Evolutionary conservation across 2,329 filamentous ascomycete species (phyloP), one percentile per base, ranked within the genome.

Genomic region (Fusarium redolens): DNA sequence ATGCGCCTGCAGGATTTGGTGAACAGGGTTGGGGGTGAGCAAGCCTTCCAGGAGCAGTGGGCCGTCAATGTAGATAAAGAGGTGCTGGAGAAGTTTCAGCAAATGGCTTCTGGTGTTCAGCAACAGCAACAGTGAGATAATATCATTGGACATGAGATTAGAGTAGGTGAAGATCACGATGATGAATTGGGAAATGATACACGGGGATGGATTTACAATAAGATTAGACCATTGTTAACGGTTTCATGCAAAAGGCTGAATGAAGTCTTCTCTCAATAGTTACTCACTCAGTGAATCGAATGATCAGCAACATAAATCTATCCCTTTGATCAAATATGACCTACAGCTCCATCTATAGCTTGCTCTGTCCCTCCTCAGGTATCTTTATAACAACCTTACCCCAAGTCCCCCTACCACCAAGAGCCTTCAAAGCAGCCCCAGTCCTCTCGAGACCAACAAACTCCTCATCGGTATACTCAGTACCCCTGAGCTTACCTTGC

Each of bases 311-410:
- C 28, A 20, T 45, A 1, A 5, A 37, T 43, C 4, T 30, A 13
- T 60, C 11, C 15, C 18, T 33, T 7, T 0, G 4, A 40, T 17
- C 0, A 5, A 22, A 22, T 22, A 22, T 22, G 22, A 22, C 22
- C 22, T 22, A 22, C 22, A 22, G 3, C 22, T 22, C 22, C 22
- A 22, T 65, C 38, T 77, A 91, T 79, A 91, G 75, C 81, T 88
- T 90, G 76, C 86, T 89, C 71, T 86, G 85, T 11, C 85, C 87
- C 48, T 90, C 86, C 75, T 95, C 93, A 3, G 92, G 91, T 45
- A 98, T 86, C 83, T 94, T 94, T 25, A 98, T 92, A 3, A 98
- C 94, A 1, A 98, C 96, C 87, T 98, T 98, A 0, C 96, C 96
- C 96, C 96, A 98, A 3, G 95, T 97, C 56, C 92, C 93, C 67